phyloP scores from a whole-genome alignment of 2,329 filamentous ascomycete species.

The Verticillium klebahnii region DNA sequence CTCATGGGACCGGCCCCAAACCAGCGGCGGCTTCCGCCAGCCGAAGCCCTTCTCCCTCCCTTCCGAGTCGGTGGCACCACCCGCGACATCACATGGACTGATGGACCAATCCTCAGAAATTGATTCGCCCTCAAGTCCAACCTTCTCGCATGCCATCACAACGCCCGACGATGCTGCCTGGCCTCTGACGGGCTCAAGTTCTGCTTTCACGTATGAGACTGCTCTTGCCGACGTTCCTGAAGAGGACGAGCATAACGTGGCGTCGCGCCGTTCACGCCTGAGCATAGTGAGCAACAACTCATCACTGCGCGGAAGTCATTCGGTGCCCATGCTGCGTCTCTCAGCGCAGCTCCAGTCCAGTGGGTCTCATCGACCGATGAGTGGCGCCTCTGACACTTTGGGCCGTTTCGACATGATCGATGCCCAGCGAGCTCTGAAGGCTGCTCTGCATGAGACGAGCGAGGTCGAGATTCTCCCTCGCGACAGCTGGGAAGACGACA shows the following conservation, averaged over 20 bases:
- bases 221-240: slow-evolving; percentile 57
- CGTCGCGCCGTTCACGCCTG: slow-evolving; percentile 31
- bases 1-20: slow-evolving; percentile 37
- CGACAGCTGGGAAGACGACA: slow-evolving; percentile 63
- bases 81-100: slow-evolving; percentile 8
- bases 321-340: slow-evolving; percentile 50
- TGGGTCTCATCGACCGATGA: slow-evolving; percentile 28
- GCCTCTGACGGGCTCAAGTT: slow-evolving; percentile 34
- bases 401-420: slow-evolving; percentile 37
- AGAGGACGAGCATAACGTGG: slow-evolving; percentile 50
- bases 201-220: slow-evolving; percentile 31
- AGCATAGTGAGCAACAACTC: slow-evolving; percentile 44
- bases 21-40: slow-evolving; percentile 39
- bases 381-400: slow-evolving; percentile 49
- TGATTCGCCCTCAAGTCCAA: slow-evolving; percentile 17
- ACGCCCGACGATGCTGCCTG: slow-evolving; percentile 37
- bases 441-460: slow-evolving; percentile 18
- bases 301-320: slow-evolving; percentile 50
- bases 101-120: slow-evolving; percentile 12
- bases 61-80: slow-evolving; percentile 15
- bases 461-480: slow-evolving; percentile 24
- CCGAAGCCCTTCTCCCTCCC: slow-evolving; percentile 34
- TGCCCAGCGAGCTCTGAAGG: slow-evolving; percentile 17
- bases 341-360: slow-evolving; percentile 28
- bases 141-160: slow-evolving; percentile 35